Evolutionary conservation across 257 asterid genomes (phyloP).

Genomic region (Nicotiana sylvestris): DNA sequence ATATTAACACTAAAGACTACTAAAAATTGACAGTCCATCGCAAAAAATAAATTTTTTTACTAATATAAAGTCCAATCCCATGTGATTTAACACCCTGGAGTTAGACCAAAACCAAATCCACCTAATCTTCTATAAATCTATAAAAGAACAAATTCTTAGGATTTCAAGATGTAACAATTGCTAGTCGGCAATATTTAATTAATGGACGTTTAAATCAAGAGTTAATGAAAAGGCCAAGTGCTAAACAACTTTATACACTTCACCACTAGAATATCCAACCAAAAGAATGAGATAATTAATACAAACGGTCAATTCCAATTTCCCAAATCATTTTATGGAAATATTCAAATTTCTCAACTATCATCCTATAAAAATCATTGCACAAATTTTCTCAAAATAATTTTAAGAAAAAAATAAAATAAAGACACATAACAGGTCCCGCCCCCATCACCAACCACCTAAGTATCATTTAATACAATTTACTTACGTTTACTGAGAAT

Average conservation of each 20-base stretch:
- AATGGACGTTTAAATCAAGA: neutral
- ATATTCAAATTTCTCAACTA: slow-evolving; percentile 30
- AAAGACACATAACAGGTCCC: slow-evolving; percentile 18
- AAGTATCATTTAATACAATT: slow-evolving; percentile 6
- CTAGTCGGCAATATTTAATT: neutral
- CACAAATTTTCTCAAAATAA: slow-evolving; percentile 35
- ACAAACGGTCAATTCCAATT: slow-evolving; percentile 34
- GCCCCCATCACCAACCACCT: slow-evolving; percentile 5
- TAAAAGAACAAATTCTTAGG: neutral
- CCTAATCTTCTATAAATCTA: neutral
- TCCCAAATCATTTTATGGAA: slow-evolving; percentile 23
- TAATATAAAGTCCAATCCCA: neutral
- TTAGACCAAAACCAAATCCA: neutral
- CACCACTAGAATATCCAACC: neutral
- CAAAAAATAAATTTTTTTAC: neutral
- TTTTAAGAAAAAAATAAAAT: slow-evolving; percentile 29
- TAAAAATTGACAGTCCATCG: too few species aligned
- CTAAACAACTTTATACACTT: neutral
- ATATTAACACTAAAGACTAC: neutral
- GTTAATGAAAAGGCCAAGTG: neutral
- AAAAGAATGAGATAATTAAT: neutral
- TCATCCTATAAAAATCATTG: slow-evolving; percentile 30
- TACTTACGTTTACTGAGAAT: slow-evolving; percentile 4
- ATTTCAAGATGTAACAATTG: neutral
- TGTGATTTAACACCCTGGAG: neutral